Evolutionary conservation across 768 basidiomycete genomes (phyloP), one percentile per base, ranked within the genome.

Genomic region (Leucocoprinus leucothites): DNA sequence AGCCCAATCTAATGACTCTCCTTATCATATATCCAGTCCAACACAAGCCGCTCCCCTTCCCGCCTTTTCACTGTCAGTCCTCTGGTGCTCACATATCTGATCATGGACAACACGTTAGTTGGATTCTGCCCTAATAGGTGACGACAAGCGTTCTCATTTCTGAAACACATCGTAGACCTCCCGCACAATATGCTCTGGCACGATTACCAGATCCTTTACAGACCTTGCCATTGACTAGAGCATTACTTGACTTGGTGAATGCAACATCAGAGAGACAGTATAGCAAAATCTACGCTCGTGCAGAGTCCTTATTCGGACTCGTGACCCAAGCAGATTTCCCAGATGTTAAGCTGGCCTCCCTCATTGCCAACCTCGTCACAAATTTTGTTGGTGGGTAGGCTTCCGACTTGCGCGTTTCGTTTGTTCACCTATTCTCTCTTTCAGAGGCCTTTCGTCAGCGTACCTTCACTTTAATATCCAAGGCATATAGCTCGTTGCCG

Each of bases 401-500:
- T 18, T 44, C 31, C 5, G 5, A 31, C 11, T 31, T 11, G 40
- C 18, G 47, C 34, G 18, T 16, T 14, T 13, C 13, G 13, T 47
- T 19, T 35, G 31, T 24, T 9, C n/a, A 19, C 21, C 25, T 47
- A 25, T 34, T 28, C 14, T 24, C 25, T 22, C 3, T 44, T n/a
- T 48, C 34, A 90, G 88, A 80, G 2, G 64, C 73, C 8, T 89
- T 89, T 69, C 82, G 85, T 42, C 63, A 63, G 53, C 75, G 82
- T 57, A 84, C 83, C 0, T 76, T 86, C 58, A 61, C 62, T 1
- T 71, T 89, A 8, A 61, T 89, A 19, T 77, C 82, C 8, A 80
- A 75, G 61, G 85, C 85, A n/a, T 89, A 87, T 67, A 77, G 80
- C 2, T 82, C 84, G 1, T 68, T 91, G 21, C 78, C 82, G 11